Evolutionary conservation across 371 early-diverging fungal species (phyloP).

Genomic region (Blastocladiella emersonii): DNA sequence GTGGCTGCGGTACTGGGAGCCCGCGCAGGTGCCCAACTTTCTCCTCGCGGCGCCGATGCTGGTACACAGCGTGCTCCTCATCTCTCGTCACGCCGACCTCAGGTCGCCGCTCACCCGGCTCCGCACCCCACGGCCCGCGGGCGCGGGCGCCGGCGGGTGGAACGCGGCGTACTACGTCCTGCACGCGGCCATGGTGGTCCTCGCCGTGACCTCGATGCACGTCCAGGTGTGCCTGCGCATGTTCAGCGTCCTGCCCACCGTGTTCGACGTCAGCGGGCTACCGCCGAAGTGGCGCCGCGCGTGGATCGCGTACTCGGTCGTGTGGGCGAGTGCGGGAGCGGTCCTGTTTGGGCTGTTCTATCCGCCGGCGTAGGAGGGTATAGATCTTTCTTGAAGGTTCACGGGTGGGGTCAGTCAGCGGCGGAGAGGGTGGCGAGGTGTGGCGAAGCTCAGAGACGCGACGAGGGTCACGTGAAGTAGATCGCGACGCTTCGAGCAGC

Average conservation of each 20-base stretch:
- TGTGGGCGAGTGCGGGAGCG: background rate
- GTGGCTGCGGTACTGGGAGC: constrained; percentile 63
- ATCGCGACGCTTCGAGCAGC: too few species aligned
- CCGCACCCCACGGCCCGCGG: background rate
- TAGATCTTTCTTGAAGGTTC: too few species aligned
- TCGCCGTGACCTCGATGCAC: constrained; percentile 61
- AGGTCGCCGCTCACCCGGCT: background rate
- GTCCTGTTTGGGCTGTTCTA: constrained; percentile 4
- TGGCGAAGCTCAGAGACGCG: too few species aligned
- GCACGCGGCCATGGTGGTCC: constrained; percentile 45
- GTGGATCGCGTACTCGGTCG: background rate
- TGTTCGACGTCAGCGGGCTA: constrained; percentile 58
- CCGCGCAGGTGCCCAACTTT: constrained; percentile 80
- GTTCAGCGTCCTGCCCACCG: constrained; percentile 64
- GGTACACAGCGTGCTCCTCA: background rate
- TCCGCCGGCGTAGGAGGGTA: constrained; percentile 4
- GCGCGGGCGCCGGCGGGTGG: background rate
- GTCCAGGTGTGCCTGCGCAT: constrained; percentile 81
- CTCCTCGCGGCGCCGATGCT: constrained; percentile 65
- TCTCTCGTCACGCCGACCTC: background rate
- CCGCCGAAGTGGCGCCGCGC: background rate
- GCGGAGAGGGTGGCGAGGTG: too few species aligned
- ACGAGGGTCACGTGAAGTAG: too few species aligned
- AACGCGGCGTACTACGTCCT: constrained; percentile 50
- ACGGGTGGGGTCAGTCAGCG: too few species aligned